These are phyloP conservation scores for Neurospora crassa DNA, from an alignment of 2,329 filamentous ascomycete genomes.

Conservation along the genomic window DNA sequence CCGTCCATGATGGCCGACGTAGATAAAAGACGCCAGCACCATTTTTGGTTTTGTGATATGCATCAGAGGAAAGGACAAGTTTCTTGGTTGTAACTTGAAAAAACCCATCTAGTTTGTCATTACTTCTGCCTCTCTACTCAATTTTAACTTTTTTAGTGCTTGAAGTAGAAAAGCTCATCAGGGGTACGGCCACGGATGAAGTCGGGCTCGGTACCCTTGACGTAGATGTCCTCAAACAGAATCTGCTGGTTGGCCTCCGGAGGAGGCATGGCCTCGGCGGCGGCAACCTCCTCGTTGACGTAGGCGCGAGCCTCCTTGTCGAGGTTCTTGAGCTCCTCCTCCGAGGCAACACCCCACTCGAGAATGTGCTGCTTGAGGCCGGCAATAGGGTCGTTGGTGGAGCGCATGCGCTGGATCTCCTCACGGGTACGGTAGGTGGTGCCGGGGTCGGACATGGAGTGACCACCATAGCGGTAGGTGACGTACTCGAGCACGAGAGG, in stretches of 20 bases:
- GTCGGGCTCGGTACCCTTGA: constrained; percentile 73
- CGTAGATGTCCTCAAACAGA: constrained; percentile 95
- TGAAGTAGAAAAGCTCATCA: constrained; percentile 94
- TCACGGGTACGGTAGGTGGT: constrained; percentile 99
- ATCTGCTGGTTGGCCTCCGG: constrained; percentile 70
- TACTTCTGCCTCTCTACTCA: neutral
- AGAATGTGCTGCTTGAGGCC: constrained; percentile 97
- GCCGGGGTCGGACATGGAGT: constrained; percentile 99
- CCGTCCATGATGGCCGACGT: neutral
- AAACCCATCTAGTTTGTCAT: neutral
- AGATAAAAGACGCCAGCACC: neutral
- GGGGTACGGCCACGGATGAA: constrained; percentile 80
- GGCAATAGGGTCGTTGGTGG: constrained; percentile 95
- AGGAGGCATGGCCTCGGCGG: constrained; percentile 76
- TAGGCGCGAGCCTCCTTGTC: constrained; percentile 85
- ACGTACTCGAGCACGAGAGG: constrained; percentile 97
- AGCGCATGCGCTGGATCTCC: constrained; percentile 99
- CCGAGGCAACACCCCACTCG: constrained; percentile 83
- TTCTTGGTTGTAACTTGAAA: neutral
- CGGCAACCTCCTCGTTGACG: constrained; percentile 83
- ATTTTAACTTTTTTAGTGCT: constrained; percentile 14
- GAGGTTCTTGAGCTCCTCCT: constrained; percentile 92
- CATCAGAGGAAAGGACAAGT: neutral
- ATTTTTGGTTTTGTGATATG: neutral
- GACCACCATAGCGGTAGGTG: constrained; percentile 97